Evolutionary conservation across 495 filamentous ascomycete species (phyloP).

Genomic region (Penicillium longicatenatum): DNA sequence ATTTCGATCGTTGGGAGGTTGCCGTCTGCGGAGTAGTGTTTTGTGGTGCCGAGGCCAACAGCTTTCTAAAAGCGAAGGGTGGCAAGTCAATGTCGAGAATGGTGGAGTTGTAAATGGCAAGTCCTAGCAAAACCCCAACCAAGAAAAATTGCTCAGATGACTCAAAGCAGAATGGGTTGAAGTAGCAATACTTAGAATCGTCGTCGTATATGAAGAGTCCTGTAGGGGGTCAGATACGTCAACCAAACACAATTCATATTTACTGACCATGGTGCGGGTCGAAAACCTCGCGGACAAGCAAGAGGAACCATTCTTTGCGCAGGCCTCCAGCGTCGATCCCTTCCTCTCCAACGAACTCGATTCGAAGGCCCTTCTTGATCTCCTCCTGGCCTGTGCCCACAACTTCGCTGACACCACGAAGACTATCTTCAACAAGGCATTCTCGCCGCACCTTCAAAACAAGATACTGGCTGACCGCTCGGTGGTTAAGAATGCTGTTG

Average conservation of each 20-base stretch:
- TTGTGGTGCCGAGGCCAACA: conserved; percentile 70
- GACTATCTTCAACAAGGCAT: conserved; percentile 88
- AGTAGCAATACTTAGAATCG: conserved; percentile 93
- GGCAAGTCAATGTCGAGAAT: conserved; percentile 90
- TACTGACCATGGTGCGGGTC: conserved; percentile 84
- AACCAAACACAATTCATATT: not conserved
- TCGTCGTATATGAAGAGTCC: conserved; percentile 92
- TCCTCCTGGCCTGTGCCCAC: conserved; percentile 83
- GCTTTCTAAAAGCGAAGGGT: conserved; percentile 90
- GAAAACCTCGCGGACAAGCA: conserved; percentile 89
- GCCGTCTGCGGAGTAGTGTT: conserved; percentile 52
- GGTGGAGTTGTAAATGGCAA: conserved; percentile 96
- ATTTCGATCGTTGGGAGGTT: conserved; percentile 55
- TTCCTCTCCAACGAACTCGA: conserved; percentile 87
- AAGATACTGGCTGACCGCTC: conserved; percentile 77
- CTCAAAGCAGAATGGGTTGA: conserved; percentile 90
- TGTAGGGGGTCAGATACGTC: conserved; percentile 34
- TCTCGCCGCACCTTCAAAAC: conserved; percentile 79
- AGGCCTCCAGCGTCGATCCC: conserved; percentile 90
- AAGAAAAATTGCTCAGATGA: conserved; percentile 93
- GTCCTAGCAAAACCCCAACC: conserved; percentile 82
- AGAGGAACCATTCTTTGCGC: conserved; percentile 94
- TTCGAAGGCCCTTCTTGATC: conserved; percentile 88
- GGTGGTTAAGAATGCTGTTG: conserved; percentile 75
- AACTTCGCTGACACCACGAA: conserved; percentile 83